Evolutionary conservation across 2,329 filamentous ascomycete species (phyloP).

Genomic region (Capronia coronata): DNA sequence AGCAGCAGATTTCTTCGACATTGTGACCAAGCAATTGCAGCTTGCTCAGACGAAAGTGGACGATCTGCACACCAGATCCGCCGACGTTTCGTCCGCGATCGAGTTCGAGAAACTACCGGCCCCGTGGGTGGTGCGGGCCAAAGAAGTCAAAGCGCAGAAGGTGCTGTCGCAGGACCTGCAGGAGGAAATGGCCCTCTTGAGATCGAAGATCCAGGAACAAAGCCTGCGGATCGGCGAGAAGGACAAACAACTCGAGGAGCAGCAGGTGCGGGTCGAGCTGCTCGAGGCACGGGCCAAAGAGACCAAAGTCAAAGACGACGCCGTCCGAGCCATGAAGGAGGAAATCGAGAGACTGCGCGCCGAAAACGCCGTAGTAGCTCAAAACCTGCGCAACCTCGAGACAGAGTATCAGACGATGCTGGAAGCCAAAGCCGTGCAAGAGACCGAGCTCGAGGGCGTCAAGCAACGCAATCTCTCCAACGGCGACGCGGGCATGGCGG

Average conservation of each 20-base stretch:
- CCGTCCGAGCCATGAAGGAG: slow-evolving; percentile 40
- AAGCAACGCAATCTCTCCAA: slow-evolving; percentile 38
- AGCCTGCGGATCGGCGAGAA: slow-evolving; percentile 64
- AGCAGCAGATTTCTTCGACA: slow-evolving; percentile 21
- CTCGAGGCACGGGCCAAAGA: slow-evolving; percentile 83
- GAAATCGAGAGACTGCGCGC: slow-evolving; percentile 38
- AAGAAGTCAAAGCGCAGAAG: slow-evolving; percentile 76
- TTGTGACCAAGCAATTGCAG: slow-evolving; percentile 18
- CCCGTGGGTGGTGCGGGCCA: slow-evolving; percentile 77
- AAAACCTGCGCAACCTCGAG: slow-evolving; percentile 34
- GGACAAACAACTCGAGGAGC: slow-evolving; percentile 76
- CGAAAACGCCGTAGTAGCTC: slow-evolving; percentile 32
- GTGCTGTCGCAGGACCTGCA: slow-evolving; percentile 74
- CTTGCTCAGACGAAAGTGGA: slow-evolving; percentile 33
- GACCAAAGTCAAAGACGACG: slow-evolving; percentile 64
- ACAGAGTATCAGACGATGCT: slow-evolving; percentile 36
- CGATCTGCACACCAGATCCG: slow-evolving; percentile 64
- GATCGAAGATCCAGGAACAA: slow-evolving; percentile 71
- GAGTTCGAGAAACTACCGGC: slow-evolving; percentile 67
- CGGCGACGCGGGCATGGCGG: slow-evolving; percentile 35
- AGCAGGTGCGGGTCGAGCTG: slow-evolving; percentile 66
- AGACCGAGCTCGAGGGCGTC: slow-evolving; percentile 38
- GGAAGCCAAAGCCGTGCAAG: slow-evolving; percentile 38
- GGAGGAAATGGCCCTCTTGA: slow-evolving; percentile 72
- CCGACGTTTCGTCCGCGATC: slow-evolving; percentile 64